phyloP scores from a whole-genome alignment of 139 green algal species.

The Spirogloea muscicola region DNA sequence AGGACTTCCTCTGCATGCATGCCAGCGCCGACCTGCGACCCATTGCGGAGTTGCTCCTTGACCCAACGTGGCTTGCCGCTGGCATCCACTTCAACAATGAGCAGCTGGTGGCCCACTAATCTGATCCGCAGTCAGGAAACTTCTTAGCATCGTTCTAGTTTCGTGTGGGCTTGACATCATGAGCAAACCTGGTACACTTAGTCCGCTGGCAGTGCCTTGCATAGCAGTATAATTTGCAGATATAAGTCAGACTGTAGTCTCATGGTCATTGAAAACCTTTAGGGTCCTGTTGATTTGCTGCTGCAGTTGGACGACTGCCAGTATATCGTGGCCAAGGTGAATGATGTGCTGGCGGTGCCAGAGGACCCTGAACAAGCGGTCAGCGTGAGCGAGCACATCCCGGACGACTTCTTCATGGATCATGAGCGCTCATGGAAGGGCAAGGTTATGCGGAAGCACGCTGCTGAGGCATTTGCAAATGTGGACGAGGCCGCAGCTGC shows the following conservation, averaged over 20 bases:
- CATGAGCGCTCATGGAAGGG: neutral
- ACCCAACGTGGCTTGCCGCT: neutral
- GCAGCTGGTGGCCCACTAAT: no score
- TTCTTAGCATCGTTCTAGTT: no score
- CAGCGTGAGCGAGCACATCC: neutral
- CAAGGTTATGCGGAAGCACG: neutral
- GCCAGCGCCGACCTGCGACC: neutral
- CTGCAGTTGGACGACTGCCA: neutral
- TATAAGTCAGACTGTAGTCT: no score
- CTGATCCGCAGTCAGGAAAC: no score
- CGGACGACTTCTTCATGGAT: neutral
- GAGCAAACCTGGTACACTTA: no score
- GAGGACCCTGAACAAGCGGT: neutral
- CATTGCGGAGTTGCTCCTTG: constrained; percentile 3
- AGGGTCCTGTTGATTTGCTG: no score
- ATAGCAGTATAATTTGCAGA: no score
- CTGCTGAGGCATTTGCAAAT: neutral
- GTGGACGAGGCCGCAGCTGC: neutral
- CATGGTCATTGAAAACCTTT: no score
- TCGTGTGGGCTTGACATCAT: no score
- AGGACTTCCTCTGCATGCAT: constrained; percentile 14
- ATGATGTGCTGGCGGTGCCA: constrained; percentile 1
- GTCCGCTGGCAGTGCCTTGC: no score
- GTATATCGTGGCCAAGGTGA: neutral
- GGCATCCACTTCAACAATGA: constrained; percentile 2